Evolutionary conservation across 2,329 filamentous ascomycete species (phyloP), one percentile per base, ranked within the genome.

Genomic region (Ophiostoma triangulosporum): DNA sequence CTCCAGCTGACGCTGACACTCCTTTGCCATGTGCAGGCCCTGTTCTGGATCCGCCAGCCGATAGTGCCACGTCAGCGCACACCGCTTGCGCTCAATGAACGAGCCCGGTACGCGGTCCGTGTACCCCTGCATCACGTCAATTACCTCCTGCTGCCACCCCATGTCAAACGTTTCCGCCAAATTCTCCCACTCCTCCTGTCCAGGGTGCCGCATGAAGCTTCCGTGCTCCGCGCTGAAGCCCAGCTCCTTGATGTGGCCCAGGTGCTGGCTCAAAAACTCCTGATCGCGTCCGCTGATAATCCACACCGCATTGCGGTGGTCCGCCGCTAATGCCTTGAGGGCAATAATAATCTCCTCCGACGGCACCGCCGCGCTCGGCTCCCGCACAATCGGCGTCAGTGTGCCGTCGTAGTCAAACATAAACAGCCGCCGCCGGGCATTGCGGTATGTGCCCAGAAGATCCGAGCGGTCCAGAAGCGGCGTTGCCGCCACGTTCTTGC

Each of bases 401-500:
- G 93, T 98, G 48, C 93, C 93, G 65, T 98, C 93, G 63, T 98
- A 98, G 70, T 98, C 93, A 65, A 97, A 96, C 87, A 98, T 91
- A 73, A 97, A 95, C 3, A 98, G 74, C 11, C 93, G 82, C 68
- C 86, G 88, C 57, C 78, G 78, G 3, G 88, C 82, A 36, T 77
- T 72, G 56, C 81, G 80, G 68, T 96, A 97, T 56, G 83, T 83
- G 53, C 76, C 71, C 35, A 95, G 72, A 59, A 96, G 69, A 57
- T 80, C 74, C 3, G 81, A 74, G 33, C 83, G 82, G 64, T 97
- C 89, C 20, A 97, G 78, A 1, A 84, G 76, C 0, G 91, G 91
- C 1, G 91, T 97, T 3, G 84, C 80, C 55, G 84, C 79, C 11
- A 81, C 78, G 56, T 85, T 82, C 59, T 85, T 84, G 62, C 84